Percentiles rank a stretch among this genome's conserved stretches.
These are phyloP conservation scores for Trypanosoma grayi DNA, from an alignment of 208 protist species.

Conservation along the genomic window DNA sequence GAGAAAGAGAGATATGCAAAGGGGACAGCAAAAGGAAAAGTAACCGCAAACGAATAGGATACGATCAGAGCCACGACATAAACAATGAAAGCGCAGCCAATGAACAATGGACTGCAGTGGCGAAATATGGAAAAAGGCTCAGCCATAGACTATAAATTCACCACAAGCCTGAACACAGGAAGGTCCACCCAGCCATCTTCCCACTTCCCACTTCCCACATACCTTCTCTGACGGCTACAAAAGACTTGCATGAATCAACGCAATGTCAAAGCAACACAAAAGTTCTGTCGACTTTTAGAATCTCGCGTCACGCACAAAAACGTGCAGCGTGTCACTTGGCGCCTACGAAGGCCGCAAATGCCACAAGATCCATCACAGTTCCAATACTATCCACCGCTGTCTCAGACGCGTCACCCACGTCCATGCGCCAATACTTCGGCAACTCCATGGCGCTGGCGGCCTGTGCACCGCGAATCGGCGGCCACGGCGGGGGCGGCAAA, in stretches of 20 bases:
- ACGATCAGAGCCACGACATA: not conserved
- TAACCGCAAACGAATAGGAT: too few species aligned
- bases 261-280: not conserved
- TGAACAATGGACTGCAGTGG: not conserved
- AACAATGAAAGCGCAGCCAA: not conserved
- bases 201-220: not conserved
- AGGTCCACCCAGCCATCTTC: not conserved
- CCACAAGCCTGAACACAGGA: too few species aligned
- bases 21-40: not conserved
- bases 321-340: not conserved
- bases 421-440: conserved; percentile 15
- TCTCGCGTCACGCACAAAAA: not conserved
- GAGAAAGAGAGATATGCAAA: not conserved
- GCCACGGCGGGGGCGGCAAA: conserved; percentile 17
- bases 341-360: not conserved
- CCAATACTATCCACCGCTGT: not conserved
- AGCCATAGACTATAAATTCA: too few species aligned
- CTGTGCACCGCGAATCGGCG: conserved; percentile 10
- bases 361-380: not conserved
- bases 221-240: too few species aligned
- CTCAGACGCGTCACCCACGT: not conserved
- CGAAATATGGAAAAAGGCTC: too few species aligned
- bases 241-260: not conserved
- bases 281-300: not conserved
- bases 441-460: conserved; percentile 12